These are phyloP conservation scores for Hericium alpestre DNA, from an alignment of 768 basidiomycete species.

Conservation along the genomic window DNA sequence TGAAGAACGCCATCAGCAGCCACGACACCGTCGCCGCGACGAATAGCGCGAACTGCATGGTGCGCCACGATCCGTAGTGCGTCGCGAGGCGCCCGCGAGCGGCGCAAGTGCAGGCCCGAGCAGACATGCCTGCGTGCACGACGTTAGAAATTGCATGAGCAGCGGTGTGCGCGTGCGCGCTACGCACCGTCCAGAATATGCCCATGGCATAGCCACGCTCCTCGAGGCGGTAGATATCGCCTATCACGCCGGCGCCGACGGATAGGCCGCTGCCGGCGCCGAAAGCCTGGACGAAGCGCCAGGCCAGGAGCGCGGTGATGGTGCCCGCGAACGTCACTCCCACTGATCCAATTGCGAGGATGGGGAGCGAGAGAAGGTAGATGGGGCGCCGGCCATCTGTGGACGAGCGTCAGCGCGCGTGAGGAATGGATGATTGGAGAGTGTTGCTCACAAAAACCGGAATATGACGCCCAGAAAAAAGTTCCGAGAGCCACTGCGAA, in stretches of 20 bases:
- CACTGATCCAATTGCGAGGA: slow-evolving; percentile 47
- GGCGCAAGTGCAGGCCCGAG: slow-evolving; percentile 57
- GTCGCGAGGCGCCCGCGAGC: slow-evolving; percentile 40
- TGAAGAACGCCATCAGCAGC: slow-evolving; percentile 29
- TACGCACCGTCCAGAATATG: slow-evolving; percentile 31
- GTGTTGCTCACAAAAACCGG: not conserved
- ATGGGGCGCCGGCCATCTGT: slow-evolving; percentile 58
- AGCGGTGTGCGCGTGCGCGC: too few relatives aligned
- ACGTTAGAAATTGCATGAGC: too few relatives aligned
- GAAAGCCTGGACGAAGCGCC: slow-evolving; percentile 56
- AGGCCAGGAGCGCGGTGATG: slow-evolving; percentile 41
- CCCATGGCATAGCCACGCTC: slow-evolving; percentile 54
- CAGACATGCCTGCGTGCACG: slow-evolving; percentile 31
- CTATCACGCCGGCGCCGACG: slow-evolving; percentile 51
- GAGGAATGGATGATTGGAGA: not conserved
- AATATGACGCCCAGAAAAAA: slow-evolving; percentile 7
- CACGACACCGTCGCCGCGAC: slow-evolving; percentile 29
- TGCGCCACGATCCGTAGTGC: slow-evolving; percentile 57
- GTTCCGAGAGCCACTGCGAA: slow-evolving; percentile 2
- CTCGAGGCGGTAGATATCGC: slow-evolving; percentile 57
- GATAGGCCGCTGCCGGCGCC: slow-evolving; percentile 48
- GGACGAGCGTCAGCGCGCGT: not conserved
- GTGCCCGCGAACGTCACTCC: slow-evolving; percentile 41
- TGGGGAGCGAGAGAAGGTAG: slow-evolving; percentile 49
- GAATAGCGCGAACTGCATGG: slow-evolving; percentile 41